phyloP scores from a whole-genome alignment of 768 basidiomycete species.

The Lactarius sp. region DNA sequence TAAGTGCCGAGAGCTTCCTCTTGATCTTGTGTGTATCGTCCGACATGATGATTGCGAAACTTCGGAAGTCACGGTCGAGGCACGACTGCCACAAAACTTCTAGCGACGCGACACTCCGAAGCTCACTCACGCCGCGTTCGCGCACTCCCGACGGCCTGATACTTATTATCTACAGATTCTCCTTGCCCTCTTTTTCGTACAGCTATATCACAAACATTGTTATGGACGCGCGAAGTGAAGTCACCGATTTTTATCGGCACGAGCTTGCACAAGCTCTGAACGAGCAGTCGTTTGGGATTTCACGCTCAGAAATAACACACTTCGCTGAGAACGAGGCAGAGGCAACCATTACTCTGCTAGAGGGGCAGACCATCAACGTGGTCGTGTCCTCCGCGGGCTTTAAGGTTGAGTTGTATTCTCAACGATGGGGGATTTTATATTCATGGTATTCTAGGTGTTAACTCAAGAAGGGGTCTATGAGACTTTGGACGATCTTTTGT shows the following conservation, averaged over 20 bases:
- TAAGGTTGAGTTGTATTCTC: constrained; percentile 10
- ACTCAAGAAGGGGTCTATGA: constrained; percentile 14
- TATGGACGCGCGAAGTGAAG: not conserved
- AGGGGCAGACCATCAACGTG: constrained; percentile 16
- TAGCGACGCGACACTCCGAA: not conserved
- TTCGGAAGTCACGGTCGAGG: not conserved
- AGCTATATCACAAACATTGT: not conserved
- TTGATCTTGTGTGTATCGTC: constrained; percentile 36
- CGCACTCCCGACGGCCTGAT: not conserved
- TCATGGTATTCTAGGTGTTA: constrained; percentile 12
- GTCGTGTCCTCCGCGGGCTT: constrained; percentile 19
- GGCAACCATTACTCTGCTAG: constrained; percentile 18
- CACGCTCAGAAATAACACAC: not conserved
- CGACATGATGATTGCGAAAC: constrained; percentile 31
- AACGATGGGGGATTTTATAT: not conserved
- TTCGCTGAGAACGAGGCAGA: constrained; percentile 13
- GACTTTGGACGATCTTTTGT: constrained; percentile 24
- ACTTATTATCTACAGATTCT: not conserved
- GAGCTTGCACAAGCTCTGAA: constrained; percentile 20
- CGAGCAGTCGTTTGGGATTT: constrained; percentile 23
- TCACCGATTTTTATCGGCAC: constrained; percentile 16
- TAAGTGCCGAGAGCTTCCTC: constrained; percentile 43
- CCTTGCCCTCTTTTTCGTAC: not conserved
- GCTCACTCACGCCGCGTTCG: not conserved
- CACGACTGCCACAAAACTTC: too few relatives aligned